A percentile compares a stretch with the other conserved stretches of the same genome.
These are phyloP conservation scores for Cymodocea nodosa DNA, from an alignment of 116 monocot species.

Conservation along the genomic window DNA sequence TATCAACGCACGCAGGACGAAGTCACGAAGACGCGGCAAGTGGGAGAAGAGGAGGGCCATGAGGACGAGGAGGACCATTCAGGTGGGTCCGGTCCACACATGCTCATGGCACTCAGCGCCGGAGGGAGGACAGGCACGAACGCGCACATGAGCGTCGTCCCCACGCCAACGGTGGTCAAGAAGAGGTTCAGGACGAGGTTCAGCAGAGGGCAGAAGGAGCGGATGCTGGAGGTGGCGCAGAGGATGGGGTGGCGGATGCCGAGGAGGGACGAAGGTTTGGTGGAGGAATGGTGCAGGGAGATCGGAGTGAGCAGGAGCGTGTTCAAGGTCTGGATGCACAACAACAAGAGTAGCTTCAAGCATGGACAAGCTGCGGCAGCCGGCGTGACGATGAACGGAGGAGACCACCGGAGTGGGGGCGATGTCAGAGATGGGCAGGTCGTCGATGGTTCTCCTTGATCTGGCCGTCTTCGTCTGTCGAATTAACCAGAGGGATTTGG, in stretches of 20 bases:
- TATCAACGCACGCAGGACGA: too few species aligned
- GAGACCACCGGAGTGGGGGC: too few species aligned
- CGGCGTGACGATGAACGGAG: too few species aligned
- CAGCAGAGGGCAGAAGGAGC: constrained; percentile 61
- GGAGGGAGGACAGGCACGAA: constrained; percentile 2
- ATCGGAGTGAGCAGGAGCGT: constrained; percentile 55
- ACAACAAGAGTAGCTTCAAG: constrained; percentile 71
- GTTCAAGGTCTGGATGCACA: constrained; percentile 99
- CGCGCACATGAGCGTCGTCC: not conserved
- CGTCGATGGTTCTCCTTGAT: too few species aligned
- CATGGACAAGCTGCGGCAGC: not conserved
- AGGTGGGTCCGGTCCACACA: constrained; percentile 21
- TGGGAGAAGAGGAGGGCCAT: constrained; percentile 11
- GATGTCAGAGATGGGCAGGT: too few species aligned
- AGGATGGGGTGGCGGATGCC: constrained; percentile 69
- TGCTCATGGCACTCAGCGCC: constrained; percentile 35
- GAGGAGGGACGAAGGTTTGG: constrained; percentile 48
- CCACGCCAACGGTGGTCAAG: constrained; percentile 7
- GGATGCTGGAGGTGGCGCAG: constrained; percentile 76
- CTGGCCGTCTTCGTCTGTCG: too few species aligned
- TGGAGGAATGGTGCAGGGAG: constrained; percentile 50
- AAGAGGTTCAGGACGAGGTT: constrained; percentile 78
- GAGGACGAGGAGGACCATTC: constrained; percentile 8
- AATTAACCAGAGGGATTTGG: too few species aligned
- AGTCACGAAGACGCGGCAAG: constrained; percentile 6